Evolutionary conservation across 1,139 yeast genomes (phyloP).

Genomic region (Spathaspora sp.): DNA sequence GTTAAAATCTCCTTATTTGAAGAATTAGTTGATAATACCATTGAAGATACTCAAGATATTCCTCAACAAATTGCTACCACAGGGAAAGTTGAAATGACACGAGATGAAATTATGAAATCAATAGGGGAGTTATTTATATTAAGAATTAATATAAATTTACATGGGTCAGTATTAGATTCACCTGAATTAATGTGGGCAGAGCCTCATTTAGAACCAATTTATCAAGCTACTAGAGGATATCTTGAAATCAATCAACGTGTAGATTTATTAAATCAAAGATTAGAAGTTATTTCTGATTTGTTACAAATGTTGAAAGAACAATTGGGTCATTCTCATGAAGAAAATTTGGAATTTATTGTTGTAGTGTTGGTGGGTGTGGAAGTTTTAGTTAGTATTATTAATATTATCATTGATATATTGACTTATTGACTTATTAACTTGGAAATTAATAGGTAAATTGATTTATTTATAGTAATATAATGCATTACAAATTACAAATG

Average conservation of each 20-base stretch:
- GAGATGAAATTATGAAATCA: constrained; percentile 93
- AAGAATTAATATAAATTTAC: constrained; percentile 85
- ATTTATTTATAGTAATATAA: not conserved
- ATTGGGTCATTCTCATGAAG: constrained; percentile 88
- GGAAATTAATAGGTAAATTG: not conserved
- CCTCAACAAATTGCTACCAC: constrained; percentile 94
- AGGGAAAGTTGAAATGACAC: constrained; percentile 91
- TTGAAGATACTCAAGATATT: constrained; percentile 93
- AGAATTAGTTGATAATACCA: constrained; percentile 92
- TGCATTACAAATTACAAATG: too few species aligned
- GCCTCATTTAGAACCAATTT: constrained; percentile 94
- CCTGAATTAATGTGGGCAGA: constrained; percentile 99
- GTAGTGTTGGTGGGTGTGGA: constrained; percentile 92
- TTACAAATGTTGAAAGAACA: constrained; percentile 96
- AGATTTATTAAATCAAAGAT: constrained; percentile 79
- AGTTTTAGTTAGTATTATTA: constrained; percentile 82
- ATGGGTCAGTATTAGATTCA: constrained; percentile 92
- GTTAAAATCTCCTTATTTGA: constrained; percentile 93
- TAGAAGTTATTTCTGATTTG: constrained; percentile 90
- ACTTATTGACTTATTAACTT: constrained; percentile 26
- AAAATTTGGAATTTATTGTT: constrained; percentile 88
- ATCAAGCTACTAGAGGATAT: constrained; percentile 94
- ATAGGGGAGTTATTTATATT: constrained; percentile 93
- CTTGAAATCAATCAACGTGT: constrained; percentile 93
- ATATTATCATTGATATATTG: constrained; percentile 48